These are phyloP conservation scores for Phytophthora litchii DNA, from an alignment of 352 stramenopile species.

Conservation along the genomic window DNA sequence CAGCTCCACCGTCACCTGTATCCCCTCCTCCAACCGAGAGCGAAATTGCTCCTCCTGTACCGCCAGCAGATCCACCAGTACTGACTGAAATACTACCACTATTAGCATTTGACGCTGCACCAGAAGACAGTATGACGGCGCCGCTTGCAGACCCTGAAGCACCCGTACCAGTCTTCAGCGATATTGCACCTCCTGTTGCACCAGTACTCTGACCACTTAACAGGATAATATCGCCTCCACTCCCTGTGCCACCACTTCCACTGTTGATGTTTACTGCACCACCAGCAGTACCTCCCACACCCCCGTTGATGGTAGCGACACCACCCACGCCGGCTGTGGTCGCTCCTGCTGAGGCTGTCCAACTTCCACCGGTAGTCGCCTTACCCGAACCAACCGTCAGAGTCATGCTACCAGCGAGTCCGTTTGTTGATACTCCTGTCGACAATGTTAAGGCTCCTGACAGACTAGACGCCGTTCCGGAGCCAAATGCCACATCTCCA, in stretches of 20 bases:
- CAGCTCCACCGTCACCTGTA: constrained; percentile 35
- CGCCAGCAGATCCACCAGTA: constrained; percentile 37
- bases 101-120: constrained; percentile 29
- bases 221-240: constrained; percentile 41
- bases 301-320: constrained; percentile 34
- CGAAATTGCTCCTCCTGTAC: constrained; percentile 41
- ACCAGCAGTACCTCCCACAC: constrained; percentile 36
- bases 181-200: constrained; percentile 30
- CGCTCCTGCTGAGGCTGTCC: constrained; percentile 30
- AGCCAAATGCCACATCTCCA: constrained; percentile 29
- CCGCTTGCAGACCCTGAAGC: constrained; percentile 41
- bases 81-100: constrained; percentile 44
- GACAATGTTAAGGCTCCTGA: constrained; percentile 49
- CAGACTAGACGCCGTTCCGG: constrained; percentile 34
- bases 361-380: constrained; percentile 23
- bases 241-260: constrained; percentile 32
- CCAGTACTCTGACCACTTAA: constrained; percentile 43
- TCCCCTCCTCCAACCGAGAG: constrained; percentile 45
- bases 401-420: constrained; percentile 41
- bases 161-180: constrained; percentile 33
- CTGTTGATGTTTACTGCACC: constrained; percentile 36
- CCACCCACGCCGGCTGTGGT: constrained; percentile 38
- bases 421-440: constrained; percentile 38
- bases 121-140: constrained; percentile 43
- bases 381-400: constrained; percentile 39